These are phyloP conservation scores for Mercurialis annua DNA, from an alignment of 345 rosid genomes.

Conservation along the genomic window DNA sequence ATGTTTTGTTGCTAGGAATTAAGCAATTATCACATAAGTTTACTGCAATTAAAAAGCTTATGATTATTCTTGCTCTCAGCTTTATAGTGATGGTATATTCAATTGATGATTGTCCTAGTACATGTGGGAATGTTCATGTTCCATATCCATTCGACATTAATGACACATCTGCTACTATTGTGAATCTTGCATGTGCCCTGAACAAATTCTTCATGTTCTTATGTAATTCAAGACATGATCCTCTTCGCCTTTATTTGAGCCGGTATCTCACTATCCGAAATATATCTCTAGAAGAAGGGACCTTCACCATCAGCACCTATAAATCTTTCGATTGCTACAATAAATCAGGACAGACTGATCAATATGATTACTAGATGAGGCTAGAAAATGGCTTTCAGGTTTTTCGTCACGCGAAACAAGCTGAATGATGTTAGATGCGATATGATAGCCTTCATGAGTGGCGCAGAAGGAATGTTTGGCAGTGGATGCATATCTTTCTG, in stretches of 20 bases:
- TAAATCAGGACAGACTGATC: accelerated
- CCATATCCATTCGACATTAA: slow-evolving; percentile 31
- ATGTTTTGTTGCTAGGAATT: too few relatives aligned
- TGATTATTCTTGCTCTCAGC: too few relatives aligned
- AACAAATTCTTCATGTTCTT: neutral
- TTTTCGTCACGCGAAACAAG: slow-evolving; percentile 20
- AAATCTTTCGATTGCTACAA: slow-evolving; percentile 14
- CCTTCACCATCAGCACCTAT: neutral
- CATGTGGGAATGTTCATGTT: slow-evolving; percentile 24
- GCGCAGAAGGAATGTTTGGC: neutral
- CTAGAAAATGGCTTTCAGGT: neutral
- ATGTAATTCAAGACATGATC: neutral
- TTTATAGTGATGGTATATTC: too few relatives aligned
- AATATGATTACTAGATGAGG: accelerated
- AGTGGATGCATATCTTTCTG: too few relatives aligned
- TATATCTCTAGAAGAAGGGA: slow-evolving; percentile 12
- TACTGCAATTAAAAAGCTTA: too few relatives aligned
- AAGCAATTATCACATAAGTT: too few relatives aligned
- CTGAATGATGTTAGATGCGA: slow-evolving; percentile 30
- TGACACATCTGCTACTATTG: neutral
- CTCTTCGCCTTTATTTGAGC: neutral
- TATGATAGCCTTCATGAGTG: neutral
- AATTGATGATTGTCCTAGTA: slow-evolving; percentile 11
- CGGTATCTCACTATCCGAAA: neutral
- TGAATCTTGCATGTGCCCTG: slow-evolving; percentile 7